Evolutionary conservation across 2,329 filamentous ascomycete species (phyloP), one percentile per base, ranked within the genome.

Genomic region (Dendrostoma leiphaemia): DNA sequence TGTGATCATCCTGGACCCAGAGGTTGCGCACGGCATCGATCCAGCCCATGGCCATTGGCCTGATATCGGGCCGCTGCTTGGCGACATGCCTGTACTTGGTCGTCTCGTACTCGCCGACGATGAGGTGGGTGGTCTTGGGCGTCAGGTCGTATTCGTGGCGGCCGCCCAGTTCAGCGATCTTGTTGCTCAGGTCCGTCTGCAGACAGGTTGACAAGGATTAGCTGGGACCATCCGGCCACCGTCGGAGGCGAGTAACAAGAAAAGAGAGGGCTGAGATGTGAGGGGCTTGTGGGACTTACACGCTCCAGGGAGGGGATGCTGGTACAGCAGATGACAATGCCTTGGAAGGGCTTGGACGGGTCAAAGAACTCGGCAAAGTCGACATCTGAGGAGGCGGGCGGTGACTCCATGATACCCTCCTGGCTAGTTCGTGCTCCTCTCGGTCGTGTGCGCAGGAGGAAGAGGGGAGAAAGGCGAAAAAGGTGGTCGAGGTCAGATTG

Each of bases 1-100:
- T 86, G 41, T 89, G 84, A 43, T 84, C 82, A 46, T 91, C 91
- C 48, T 83, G 76, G 61, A 93, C 87, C 94, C 94, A 99, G 41
- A 85, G 76, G 24, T 86, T 77, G 24, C 89, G 82, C 17, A 97
- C 81, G 15, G 88, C 89, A 53, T 93, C 85, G 47, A 99, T 81
- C 90, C 91, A 99, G 64, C 83, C 81, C n/a, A 87, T 83, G 40
- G 83, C 83, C 74, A 99, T 86, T 47, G 91, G 86, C 67, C 84
- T 85, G 65, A 99, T 86, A 65, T 99, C 94, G 45, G 88, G 85
- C 49, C 94, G 83, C 68, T 93, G 89, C 66, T 87, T 90, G 51
- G 93, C 94, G 65, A 97, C 93, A 77, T 96, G 96, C 69, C 86
- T 88, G 73, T 99, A 99, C 71, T 99, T 99, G 47, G 89, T 84